Conservation (phyloP, 1,284 basidiomycete genomes). For the Gastroboletus turbinatus region DNA sequence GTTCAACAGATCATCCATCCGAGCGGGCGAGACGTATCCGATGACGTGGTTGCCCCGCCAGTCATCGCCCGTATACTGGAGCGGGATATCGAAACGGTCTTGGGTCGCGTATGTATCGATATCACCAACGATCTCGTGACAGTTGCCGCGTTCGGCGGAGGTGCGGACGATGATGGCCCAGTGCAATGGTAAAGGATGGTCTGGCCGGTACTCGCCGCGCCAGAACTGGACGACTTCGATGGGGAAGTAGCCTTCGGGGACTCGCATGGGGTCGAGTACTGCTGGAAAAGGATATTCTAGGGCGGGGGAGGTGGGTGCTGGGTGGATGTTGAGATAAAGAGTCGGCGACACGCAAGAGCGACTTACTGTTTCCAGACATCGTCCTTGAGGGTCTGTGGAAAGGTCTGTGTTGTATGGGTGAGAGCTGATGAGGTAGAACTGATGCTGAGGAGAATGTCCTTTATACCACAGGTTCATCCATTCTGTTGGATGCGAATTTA, state of each 20-base stretch:
- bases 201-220: slow-evolving; percentile 20
- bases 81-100: slow-evolving; percentile 9
- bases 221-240: slow-evolving; percentile 33
- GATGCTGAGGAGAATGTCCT: background rate
- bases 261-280: slow-evolving; percentile 17
- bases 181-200: slow-evolving; percentile 24
- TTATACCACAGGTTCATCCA: slow-evolving; percentile 3
- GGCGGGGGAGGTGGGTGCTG: background rate
- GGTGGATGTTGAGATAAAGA: background rate
- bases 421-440: background rate
- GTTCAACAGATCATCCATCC: slow-evolving; percentile 10
- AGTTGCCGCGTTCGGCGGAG: slow-evolving; percentile 19
- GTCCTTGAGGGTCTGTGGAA: background rate
- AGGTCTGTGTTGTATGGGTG: background rate
- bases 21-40: slow-evolving; percentile 16
- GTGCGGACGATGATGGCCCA: slow-evolving; percentile 30
- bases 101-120: slow-evolving; percentile 24
- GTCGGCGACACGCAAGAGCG: background rate
- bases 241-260: slow-evolving; percentile 20
- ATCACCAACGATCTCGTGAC: slow-evolving; percentile 32
- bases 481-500: background rate
- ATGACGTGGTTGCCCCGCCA: slow-evolving; percentile 21
- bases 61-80: slow-evolving; percentile 1
- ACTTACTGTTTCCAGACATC: slow-evolving; percentile 8
- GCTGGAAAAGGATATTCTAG: background rate